Base-by-base conservation (phyloP, 371 early-diverging fungal species). In the Globomyces sp. region DNA sequence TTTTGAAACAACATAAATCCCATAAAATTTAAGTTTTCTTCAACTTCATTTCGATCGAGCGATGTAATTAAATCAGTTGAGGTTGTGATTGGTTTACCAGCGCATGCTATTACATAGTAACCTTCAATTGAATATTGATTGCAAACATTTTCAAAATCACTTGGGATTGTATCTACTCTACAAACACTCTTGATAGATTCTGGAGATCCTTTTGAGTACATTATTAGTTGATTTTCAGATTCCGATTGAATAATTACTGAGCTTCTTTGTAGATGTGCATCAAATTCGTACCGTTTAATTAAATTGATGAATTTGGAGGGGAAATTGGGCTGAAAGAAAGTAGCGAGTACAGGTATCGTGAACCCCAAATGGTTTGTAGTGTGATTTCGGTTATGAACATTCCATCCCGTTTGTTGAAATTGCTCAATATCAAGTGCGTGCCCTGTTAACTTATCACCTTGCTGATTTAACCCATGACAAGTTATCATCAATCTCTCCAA, bases 171-270 rank as follows among this genome's bases (percentile, higher is more conserved):
- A 1, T 64, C 67, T 10, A 82, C 71, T 43, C 68, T 67, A 64
- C 84, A 79, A 9, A 85, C 68, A 11, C 72, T 66, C 44, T 69
- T 64, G 39, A 90, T 72, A 2, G 77, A 73, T 71, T 91, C 91
- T 68, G 88, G 90, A 1, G 89, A 86, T 4, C 91, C 91, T 74
- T 90, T 90, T 58, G 83, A 77, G 62, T 78, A 88, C 2, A 64
- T 64, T 46, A 53, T 62, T 10, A 61, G 10, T 24, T 24, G 24
- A 24, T 24, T 24, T 24, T 24, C 24, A 11, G 65, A 50, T 52
- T 44, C 50, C 8, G 57, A 41, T 2, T 81, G 69, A 36, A 71
- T 63, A 41, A 68, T 53, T 4, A 73, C 74, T 8, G 70, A 70
- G 40, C 62, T 47, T 36, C 74, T 37, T 57, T 74, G 74, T 34